A percentile compares a stretch with the other conserved stretches of the same genome.
Evolutionary conservation across 2,329 filamentous ascomycete genomes (phyloP).

Genomic region (Macrophomina pseudophaseolina): DNA sequence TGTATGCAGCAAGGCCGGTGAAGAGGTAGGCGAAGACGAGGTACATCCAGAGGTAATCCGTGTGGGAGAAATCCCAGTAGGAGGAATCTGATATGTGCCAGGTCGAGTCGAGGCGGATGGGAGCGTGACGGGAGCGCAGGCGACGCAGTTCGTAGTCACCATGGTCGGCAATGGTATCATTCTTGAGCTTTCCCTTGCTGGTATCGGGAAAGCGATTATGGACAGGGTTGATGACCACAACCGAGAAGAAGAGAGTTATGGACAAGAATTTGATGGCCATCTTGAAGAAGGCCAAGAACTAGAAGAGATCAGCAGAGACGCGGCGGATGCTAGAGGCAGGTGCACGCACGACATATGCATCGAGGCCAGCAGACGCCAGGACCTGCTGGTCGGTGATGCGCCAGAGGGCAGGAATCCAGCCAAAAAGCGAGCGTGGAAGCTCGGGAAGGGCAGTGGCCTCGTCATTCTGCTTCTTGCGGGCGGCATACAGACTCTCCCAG

Average conservation of each 20-base stretch:
- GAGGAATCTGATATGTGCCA: conserved; percentile 21
- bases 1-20: conserved; percentile 78
- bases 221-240: conserved; percentile 81
- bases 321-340: neutral
- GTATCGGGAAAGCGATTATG: conserved; percentile 69
- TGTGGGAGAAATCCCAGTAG: conserved; percentile 43
- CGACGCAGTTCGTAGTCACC: conserved; percentile 14
- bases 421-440: conserved; percentile 83
- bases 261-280: conserved; percentile 87
- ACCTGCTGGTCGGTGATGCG: conserved; percentile 87
- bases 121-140: conserved; percentile 4
- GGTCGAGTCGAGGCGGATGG: neutral
- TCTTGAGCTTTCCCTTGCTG: conserved; percentile 40
- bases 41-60: conserved; percentile 85
- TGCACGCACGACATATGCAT: conserved; percentile 81
- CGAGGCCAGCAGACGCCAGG: conserved; percentile 85
- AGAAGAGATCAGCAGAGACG: conserved; percentile 14
- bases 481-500: conserved; percentile 91
- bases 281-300: conserved; percentile 93
- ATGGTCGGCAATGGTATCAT: conserved; percentile 27
- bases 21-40: conserved; percentile 95
- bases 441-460: conserved; percentile 72
- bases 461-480: conserved; percentile 77
- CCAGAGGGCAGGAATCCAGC: conserved; percentile 90
- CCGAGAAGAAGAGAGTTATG: conserved; percentile 80